A percentile compares a stretch with the other conserved stretches of the same genome.
These are phyloP conservation scores for Elaphomyces granulatus DNA, from an alignment of 495 filamentous ascomycete species.

Conservation along the genomic window DNA sequence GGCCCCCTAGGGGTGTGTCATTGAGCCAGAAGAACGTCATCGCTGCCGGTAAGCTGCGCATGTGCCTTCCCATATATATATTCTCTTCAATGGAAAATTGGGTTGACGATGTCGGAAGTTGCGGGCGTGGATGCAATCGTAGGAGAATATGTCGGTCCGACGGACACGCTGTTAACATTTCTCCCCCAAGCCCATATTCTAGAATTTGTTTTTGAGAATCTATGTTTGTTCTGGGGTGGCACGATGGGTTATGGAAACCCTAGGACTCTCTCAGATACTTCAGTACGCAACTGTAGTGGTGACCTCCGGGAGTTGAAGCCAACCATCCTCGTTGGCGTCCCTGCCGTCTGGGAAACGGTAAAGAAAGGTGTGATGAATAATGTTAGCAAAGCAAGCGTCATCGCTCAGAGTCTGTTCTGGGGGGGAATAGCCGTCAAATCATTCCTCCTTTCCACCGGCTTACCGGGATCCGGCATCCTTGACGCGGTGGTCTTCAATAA, in stretches of 20 bases:
- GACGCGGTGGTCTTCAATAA: slow-evolving; percentile 80
- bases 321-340: slow-evolving; percentile 84
- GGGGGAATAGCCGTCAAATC: slow-evolving; percentile 71
- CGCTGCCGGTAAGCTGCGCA: slow-evolving; percentile 62
- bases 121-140: slow-evolving; percentile 80
- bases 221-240: slow-evolving; percentile 82
- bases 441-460: slow-evolving; percentile 56
- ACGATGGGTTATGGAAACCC: slow-evolving; percentile 97
- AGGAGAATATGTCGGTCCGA: slow-evolving; percentile 69
- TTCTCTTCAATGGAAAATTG: slow-evolving; percentile 1
- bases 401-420: slow-evolving; percentile 86
- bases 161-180: slow-evolving; percentile 80
- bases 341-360: slow-evolving; percentile 93
- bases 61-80: no score
- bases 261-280: slow-evolving; percentile 77
- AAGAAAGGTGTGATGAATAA: slow-evolving; percentile 94
- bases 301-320: slow-evolving; percentile 92
- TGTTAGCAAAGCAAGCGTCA: slow-evolving; percentile 55
- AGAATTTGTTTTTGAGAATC: slow-evolving; percentile 95
- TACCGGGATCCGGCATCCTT: slow-evolving; percentile 57
- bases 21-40: slow-evolving; percentile 81
- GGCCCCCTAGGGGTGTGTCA: slow-evolving; percentile 88
- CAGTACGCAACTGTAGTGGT: slow-evolving; percentile 85
- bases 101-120: no score
- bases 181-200: slow-evolving; percentile 91